Evolutionary conservation across 768 basidiomycete genomes (phyloP), one percentile per base, ranked within the genome.

Genomic region (Tricholoma flavovirens): DNA sequence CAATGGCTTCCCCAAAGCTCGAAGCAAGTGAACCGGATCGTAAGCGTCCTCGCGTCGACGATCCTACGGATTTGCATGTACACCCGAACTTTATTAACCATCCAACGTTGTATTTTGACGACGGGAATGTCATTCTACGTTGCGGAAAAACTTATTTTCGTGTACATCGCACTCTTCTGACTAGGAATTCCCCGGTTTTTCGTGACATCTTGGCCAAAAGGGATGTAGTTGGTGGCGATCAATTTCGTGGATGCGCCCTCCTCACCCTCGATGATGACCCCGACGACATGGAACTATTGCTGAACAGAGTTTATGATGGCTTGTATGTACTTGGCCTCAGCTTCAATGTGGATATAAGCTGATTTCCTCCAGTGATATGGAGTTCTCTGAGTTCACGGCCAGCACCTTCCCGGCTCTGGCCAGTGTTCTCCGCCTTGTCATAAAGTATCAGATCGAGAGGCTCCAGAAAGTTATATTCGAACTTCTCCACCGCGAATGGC

Each of bases 221-320:
- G 4, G 51, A 51, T 15, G 22, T 1, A 35, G 17, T n/a, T 35
- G 26, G 22, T 38, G 32, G 24, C 11, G 38, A 52, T 24, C 35
- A 52, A 5, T 29, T 38, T 24, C 51, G 22, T 24, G 51, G 51
- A 11, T 52, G 51, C 35, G 15, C 11, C 38, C 33, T 52, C 24
- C 24, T 51, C 6, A 10, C 21, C 24, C 35, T 52, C 1, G 51
- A 52, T 8, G 51, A 52, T 24, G 51, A 52, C 11, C 35, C 12
- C 3, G 32, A 35, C 11, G 51, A 52, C 17, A 52, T 52, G 38
- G 49, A 52, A 52, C 6, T 19, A 8, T 29, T 52, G 1, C 30
- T 52, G 35, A 36, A 24, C 35, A 52, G 36, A 10, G 22, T 40
- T n/a, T 40, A 52, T 29, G 51, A 52, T 38, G 51, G 51, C 38